Conservation (phyloP, 305 asterid genomes). For the Galium porrigens region DNA sequence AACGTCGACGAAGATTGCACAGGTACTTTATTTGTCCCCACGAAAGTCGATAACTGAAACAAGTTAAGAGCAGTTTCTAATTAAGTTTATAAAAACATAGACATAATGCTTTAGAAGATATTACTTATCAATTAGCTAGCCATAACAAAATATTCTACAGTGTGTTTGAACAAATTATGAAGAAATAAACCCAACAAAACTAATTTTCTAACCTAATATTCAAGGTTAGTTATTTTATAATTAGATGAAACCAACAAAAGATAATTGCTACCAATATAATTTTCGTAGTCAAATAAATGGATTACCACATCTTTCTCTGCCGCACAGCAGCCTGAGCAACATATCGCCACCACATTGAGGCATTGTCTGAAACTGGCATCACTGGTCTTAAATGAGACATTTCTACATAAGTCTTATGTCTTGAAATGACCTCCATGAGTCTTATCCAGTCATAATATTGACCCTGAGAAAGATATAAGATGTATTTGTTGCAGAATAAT, state of each 20-base stretch:
- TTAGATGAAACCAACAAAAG: conserved; percentile 1
- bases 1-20: conserved; percentile 75
- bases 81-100: not conserved
- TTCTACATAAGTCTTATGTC: conserved; percentile 61
- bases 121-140: not conserved
- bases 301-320: conserved; percentile 79
- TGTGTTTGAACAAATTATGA: not conserved
- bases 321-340: conserved; percentile 85
- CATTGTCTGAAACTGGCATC: conserved; percentile 56
- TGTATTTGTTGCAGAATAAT: not conserved
- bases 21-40: conserved; percentile 78
- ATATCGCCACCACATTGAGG: conserved; percentile 81
- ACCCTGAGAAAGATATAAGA: conserved; percentile 34
- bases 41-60: conserved; percentile 68
- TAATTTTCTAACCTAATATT: not conserved
- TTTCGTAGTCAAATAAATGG: not conserved
- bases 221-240: not conserved
- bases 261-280: not conserved
- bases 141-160: not conserved
- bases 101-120: not conserved
- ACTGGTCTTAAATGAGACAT: conserved; percentile 79
- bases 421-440: conserved; percentile 86
- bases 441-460: conserved; percentile 98
- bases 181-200: not conserved
- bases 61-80: conserved; percentile 13